phyloP scores from a whole-genome alignment of 78 protist genomes.

The Capsaspora owczarzaki region DNA sequence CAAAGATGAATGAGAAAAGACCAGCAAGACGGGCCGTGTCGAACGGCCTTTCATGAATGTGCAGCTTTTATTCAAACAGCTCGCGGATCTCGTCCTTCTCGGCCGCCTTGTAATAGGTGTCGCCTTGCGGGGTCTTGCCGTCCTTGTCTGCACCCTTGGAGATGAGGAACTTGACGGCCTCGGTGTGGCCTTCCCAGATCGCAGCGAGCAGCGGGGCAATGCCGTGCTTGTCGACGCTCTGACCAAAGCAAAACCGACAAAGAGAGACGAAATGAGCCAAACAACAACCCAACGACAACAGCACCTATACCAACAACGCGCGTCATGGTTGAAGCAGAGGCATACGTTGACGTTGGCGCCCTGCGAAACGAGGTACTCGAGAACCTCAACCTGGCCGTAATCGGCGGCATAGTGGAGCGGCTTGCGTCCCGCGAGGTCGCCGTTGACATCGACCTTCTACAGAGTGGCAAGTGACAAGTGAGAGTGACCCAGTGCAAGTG shows the following conservation, averaged over 20 bases:
- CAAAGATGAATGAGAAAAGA: too few relatives aligned
- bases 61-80: too few relatives aligned
- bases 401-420: neutral
- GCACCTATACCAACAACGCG: neutral
- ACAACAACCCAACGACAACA: too few relatives aligned
- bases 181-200: slow-evolving; percentile 18
- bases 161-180: slow-evolving; percentile 6
- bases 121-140: slow-evolving; percentile 14
- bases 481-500: neutral
- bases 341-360: neutral
- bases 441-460: neutral
- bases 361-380: neutral
- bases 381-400: neutral
- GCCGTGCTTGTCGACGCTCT: neutral
- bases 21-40: too few relatives aligned
- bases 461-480: neutral
- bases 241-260: neutral
- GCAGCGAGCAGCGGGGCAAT: neutral
- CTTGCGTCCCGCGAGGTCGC: neutral
- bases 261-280: too few relatives aligned
- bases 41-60: too few relatives aligned
- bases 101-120: neutral
- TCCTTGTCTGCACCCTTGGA: neutral
- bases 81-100: neutral
- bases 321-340: neutral